These are phyloP conservation scores for Spiraea crenata DNA, from an alignment of 331 rosid genomes.

Conservation along the genomic window DNA sequence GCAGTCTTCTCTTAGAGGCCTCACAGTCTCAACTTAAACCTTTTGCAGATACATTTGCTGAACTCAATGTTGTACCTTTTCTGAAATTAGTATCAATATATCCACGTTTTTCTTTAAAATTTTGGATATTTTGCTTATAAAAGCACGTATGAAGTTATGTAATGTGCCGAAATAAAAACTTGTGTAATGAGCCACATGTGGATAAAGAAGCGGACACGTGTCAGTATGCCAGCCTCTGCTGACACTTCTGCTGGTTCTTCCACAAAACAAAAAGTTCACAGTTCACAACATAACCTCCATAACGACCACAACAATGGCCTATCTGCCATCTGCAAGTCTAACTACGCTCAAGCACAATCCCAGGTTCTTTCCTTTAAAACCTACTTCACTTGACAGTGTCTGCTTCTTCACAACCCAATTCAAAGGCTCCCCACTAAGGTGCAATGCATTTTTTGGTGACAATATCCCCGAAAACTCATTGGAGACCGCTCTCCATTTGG, in stretches of 20 bases:
- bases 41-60: background rate
- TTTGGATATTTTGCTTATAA: background rate
- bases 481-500: conserved; percentile 38
- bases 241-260: conserved; percentile 17
- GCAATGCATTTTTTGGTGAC: conserved; percentile 53
- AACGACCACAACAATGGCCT: conserved; percentile 45
- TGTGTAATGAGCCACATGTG: background rate
- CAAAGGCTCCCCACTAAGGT: conserved; percentile 34
- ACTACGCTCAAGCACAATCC: conserved; percentile 43
- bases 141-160: too few relatives aligned
- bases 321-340: conserved; percentile 49
- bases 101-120: background rate
- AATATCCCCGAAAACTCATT: conserved; percentile 36
- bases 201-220: conserved; percentile 45
- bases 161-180: too few relatives aligned
- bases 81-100: background rate
- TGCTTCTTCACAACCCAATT: conserved; percentile 41
- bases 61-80: background rate
- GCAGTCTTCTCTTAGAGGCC: background rate
- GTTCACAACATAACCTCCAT: background rate
- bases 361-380: conserved; percentile 41
- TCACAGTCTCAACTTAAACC: background rate
- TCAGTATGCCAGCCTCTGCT: conserved; percentile 37
- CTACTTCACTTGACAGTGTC: conserved; percentile 25
- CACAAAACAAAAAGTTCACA: background rate